Conservation (phyloP, 768 basidiomycete species). For the Rubroboletus pulcherrimus region DNA sequence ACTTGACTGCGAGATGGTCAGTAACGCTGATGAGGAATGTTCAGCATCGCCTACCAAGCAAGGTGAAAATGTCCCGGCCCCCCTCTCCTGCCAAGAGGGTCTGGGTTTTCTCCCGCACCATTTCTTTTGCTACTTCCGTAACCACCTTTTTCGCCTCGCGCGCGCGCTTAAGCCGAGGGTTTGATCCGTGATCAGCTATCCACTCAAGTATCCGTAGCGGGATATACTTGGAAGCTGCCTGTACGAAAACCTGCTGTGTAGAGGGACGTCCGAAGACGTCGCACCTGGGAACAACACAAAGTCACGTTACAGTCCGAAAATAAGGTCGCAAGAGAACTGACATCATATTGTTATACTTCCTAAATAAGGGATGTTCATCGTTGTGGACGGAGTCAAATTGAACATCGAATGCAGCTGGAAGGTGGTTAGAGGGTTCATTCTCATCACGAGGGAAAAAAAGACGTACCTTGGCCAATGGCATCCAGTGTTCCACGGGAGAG, state of each 20-base stretch:
- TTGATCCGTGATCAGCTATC: conserved; percentile 28
- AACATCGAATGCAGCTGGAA: conserved; percentile 47
- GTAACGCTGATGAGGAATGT: not conserved
- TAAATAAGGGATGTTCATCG: conserved; percentile 9
- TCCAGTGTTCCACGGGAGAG: conserved; percentile 46
- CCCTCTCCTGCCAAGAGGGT: conserved; percentile 13
- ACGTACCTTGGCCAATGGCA: conserved; percentile 46
- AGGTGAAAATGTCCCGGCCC: conserved; percentile 21
- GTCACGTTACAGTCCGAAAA: conserved; percentile 4
- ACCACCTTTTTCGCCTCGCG: conserved; percentile 8
- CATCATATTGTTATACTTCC: conserved; percentile 10
- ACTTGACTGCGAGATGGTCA: conserved; percentile 18
- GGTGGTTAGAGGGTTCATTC: not conserved
- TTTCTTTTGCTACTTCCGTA: conserved; percentile 10
- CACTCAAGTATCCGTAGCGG: conserved; percentile 29
- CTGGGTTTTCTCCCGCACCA: conserved; percentile 19
- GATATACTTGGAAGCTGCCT: conserved; percentile 11
- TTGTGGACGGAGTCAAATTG: conserved; percentile 32
- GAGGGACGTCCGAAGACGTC: conserved; percentile 21
- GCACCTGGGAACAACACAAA: conserved; percentile 17
- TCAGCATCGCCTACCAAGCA: conserved; percentile 34
- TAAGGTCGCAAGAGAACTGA: not conserved
- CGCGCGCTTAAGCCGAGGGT: conserved; percentile 17
- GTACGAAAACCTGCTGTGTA: conserved; percentile 14
- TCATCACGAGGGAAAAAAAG: not conserved